Percentiles rank a stretch among this genome's conserved stretches.
These are phyloP conservation scores for Kwoniella shivajii DNA, from an alignment of 1,284 basidiomycete genomes.

Conservation along the genomic window DNA sequence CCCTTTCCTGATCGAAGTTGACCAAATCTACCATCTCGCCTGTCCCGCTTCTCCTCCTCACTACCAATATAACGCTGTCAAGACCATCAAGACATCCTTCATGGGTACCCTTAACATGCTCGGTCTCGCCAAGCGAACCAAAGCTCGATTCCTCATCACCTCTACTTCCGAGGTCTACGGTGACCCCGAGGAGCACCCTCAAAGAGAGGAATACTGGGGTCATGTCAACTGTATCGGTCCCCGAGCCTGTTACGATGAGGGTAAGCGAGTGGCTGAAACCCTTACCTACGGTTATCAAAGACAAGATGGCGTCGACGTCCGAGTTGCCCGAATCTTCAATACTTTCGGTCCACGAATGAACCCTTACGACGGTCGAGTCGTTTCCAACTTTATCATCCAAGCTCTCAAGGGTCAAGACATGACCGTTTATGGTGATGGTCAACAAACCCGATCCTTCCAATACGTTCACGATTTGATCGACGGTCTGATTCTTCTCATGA, in stretches of 20 bases:
- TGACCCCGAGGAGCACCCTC: conserved; percentile 94
- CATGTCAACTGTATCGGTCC: conserved; percentile 97
- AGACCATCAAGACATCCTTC: conserved; percentile 98
- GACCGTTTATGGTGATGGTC: conserved; percentile 95
- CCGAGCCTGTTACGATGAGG: conserved; percentile 97
- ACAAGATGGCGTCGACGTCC: conserved; percentile 92
- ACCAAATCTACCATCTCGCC: conserved; percentile 96
- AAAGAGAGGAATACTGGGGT: conserved; percentile 95
- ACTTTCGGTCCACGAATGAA: conserved; percentile 69
- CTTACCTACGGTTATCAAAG: conserved; percentile 91
- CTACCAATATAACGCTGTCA: conserved; percentile 93
- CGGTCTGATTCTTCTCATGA: conserved; percentile 84
- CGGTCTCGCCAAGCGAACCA: conserved; percentile 94
- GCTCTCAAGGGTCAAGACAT: conserved; percentile 93
- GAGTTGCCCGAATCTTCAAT: conserved; percentile 95
- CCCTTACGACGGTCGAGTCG: conserved; percentile 92
- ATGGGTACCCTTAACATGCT: conserved; percentile 97
- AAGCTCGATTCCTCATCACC: conserved; percentile 92
- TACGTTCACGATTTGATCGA: conserved; percentile 65
- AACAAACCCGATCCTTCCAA: conserved; percentile 94
- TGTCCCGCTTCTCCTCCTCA: conserved; percentile 95
- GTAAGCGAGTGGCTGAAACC: conserved; percentile 92
- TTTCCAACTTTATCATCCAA: conserved; percentile 97
- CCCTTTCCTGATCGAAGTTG: conserved; percentile 95
- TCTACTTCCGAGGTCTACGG: conserved; percentile 95